Evolutionary conservation across 768 basidiomycete species (phyloP), one percentile per base, ranked within the genome.

Genomic region (Fistulinella prunicolor): DNA sequence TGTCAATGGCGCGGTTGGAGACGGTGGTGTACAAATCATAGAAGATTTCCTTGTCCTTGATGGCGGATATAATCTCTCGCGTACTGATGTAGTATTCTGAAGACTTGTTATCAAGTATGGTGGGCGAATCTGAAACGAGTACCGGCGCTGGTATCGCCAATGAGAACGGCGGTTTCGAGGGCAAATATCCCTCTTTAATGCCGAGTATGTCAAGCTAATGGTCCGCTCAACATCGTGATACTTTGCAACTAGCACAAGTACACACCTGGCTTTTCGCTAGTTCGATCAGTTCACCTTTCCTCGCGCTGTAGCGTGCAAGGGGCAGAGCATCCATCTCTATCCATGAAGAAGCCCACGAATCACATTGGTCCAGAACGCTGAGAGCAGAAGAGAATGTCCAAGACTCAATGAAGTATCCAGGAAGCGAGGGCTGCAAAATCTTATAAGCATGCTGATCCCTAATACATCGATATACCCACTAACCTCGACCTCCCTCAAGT

Each of bases 311-410:
- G 6, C 74, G 70, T 21, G 74, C 68, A 16, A 80, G 62, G 9
- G 73, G 62, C 2, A 72, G 47, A 3, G 76, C 72, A 41, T 85
- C 77, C 38, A 82, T 62, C 20, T 74, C 70, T 19, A 53, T 47
- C 49, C 73, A 67, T 1, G 65, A 54, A n/a, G 70, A 63, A 10
- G 78, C 76, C 89, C 92, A 94, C 2, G 68, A 66, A 53, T 89
- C 85, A 57, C 86, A 89, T 55, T 85, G 83, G 12, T 90, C 84
- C 22, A 93, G 81, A 37, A 86, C 82, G 53, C 85, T 90, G 37
- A 94, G 73, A 17, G 91, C 84, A 0, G 94, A 91, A 16, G 89
- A 91, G 67, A 92, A 97, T 28, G 80, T 86, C 96, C 96, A 99
- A 0, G 89, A 86, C 62, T 96, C 90, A 28, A 96, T 74, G 63